Evolutionary conservation across 139 green algal species (phyloP), one percentile per base, ranked within the genome.

Genomic region (Pleodorina starrii): DNA sequence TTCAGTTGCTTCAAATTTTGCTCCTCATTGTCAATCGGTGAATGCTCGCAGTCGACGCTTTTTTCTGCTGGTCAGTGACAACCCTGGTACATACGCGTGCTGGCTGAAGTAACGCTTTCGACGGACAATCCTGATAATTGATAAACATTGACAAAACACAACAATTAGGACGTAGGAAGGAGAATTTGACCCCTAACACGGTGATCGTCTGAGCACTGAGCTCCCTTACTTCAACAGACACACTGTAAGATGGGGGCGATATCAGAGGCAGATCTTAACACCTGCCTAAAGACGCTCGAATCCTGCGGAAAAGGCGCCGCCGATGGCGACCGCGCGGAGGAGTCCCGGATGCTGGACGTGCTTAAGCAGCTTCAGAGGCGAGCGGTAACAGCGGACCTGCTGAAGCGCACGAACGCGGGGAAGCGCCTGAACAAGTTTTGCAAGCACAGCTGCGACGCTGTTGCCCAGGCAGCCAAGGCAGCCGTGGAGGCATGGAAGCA

Each of bases 401-500:
- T 99, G 16, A 80, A 89, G 19, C 92, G 95, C 12, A 98, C 95
- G 27, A 92, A 97, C 40, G 96, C 94, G 3, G 97, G 96, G 54
- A 98, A 97, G 78, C 92, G 90, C 21, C 36, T 99, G 9, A 94
- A 96, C 50, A 94, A 95, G 79, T 93, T 98, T 0, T 86, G 66
- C 66, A 99, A 98, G 88, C 94, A 95, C 90, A 50, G 25, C 27
- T 69, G 92, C 25, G 25, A 50, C 19, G 73, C 69, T 3, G 81
- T 98, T 6, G 74, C 94, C 36, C 80, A 75, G 12, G 94, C 93
- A 42, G 96, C 96, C 9, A 87, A 79, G 0, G 77, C 90, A 7
- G 93, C 94, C 1, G 89, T 98, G 23, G 86, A 95, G 9, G 85
- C 89, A 0, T 98, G 97, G 96, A 98, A 98, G 75, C 91, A 94